A percentile compares a stretch with the other conserved stretches of the same genome.
phyloP scores from a whole-genome alignment of 345 rosid genomes.

The Eucalyptus melliodora region DNA sequence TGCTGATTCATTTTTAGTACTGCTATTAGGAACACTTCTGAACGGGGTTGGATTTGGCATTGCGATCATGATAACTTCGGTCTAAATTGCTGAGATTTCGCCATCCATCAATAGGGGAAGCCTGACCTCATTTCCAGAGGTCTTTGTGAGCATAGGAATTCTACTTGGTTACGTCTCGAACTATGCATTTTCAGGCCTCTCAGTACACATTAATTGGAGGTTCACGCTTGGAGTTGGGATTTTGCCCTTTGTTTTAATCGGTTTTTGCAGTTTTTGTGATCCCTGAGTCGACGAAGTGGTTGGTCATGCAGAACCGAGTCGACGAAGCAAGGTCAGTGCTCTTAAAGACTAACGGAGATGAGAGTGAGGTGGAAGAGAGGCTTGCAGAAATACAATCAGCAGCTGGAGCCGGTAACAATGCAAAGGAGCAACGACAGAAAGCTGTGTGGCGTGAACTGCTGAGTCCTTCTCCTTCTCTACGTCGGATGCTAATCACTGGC shows the following conservation, averaged over 20 bases:
- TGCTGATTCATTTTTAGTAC: constrained; percentile 48
- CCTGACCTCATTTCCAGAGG: constrained; percentile 79
- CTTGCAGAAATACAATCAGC: constrained; percentile 57
- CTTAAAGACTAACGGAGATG: constrained; percentile 48
- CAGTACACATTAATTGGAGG: constrained; percentile 65
- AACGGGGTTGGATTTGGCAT: constrained; percentile 78
- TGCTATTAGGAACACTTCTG: constrained; percentile 59
- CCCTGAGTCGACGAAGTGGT: constrained; percentile 84
- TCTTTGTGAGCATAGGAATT: constrained; percentile 60
- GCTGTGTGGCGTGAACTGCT: constrained; percentile 61
- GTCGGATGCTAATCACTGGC: constrained; percentile 60
- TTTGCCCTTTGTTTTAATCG: constrained; percentile 63
- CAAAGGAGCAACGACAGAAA: constrained; percentile 31
- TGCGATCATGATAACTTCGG: constrained; percentile 69
- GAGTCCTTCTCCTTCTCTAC: constrained; percentile 52
- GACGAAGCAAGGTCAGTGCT: constrained; percentile 65
- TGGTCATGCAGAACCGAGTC: constrained; percentile 61
- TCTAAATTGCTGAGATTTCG: constrained; percentile 80
- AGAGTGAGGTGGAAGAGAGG: constrained; percentile 61
- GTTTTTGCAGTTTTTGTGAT: constrained; percentile 57
- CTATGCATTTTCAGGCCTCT: constrained; percentile 56
- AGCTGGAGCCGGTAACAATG: constrained; percentile 21
- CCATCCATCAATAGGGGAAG: constrained; percentile 59
- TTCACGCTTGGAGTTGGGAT: constrained; percentile 83
- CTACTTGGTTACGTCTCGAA: constrained; percentile 83